Base-by-base conservation (phyloP, 805 yeast genomes). In the Kurtzmaniella fragi region DNA sequence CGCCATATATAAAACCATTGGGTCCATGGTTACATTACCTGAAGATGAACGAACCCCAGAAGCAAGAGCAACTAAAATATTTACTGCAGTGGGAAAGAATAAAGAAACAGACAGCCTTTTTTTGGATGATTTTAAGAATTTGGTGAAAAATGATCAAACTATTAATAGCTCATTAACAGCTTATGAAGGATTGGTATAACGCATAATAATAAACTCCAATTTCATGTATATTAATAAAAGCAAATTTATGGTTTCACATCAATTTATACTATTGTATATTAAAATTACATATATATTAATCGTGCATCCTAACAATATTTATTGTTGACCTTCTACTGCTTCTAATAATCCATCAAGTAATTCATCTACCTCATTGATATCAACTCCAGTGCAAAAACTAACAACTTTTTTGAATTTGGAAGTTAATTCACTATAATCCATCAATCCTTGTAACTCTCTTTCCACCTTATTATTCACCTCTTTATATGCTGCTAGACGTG, bases 21-120 rank as follows among this genome's bases (percentile, higher is more conserved):
- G 98, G 1, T 76, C 90, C 1, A 88, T 90, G 91, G 95, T 90
- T 42, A 80, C 80, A 44, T 70, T 89, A 38, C 85, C 87, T 14
- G 91, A 81, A 16, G 96, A 90, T 55, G 98, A 90, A 52, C 77
- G 80, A 33, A 89, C 98, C 0, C 98, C 99, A 0, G 96, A 90
- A 53, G 68, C 80, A 47, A 73, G 98, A 44, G 88, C 87, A 1
- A 75, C 78, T 38, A 91, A 89, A 68, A 80, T 91, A 31, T 91
- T 95, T 64, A 70, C 61, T 29, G 61, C 78, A 37, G 73, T 88
- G 76, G 86, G 82, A 46, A 84, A 87, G 55, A 78, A 84, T 53
- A 64, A 71, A 36, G 79, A 84, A 48, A 82, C 79, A 3, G 80
- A 73, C 43, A 52, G 52, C 32, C 79, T 93, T 37, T 78, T 82